Conservation (phyloP, 371 early-diverging fungal species). For the Saksenaea vasiformis region DNA sequence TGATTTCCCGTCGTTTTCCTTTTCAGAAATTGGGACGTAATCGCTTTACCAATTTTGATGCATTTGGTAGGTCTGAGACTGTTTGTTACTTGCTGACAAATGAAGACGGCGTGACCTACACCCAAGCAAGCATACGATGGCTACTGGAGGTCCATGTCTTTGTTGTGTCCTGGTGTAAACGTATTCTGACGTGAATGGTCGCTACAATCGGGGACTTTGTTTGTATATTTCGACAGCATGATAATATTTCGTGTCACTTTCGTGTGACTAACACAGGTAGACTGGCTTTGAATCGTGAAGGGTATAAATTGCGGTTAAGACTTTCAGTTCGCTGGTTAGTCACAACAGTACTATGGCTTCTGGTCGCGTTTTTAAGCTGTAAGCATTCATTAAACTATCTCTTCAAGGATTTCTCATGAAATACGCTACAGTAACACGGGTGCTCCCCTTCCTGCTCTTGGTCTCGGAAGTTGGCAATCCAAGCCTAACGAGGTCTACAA, state of each 20-base stretch:
- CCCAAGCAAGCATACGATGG: no score
- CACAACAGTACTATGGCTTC: constrained; percentile 12
- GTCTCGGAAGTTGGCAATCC: constrained; percentile 53
- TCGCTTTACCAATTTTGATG: no score
- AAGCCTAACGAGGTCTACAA: constrained; percentile 39
- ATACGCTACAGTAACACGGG: constrained; percentile 30
- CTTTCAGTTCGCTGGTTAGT: neutral
- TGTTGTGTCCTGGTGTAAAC: no score
- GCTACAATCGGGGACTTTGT: no score
- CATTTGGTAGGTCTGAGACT: no score
- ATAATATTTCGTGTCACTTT: neutral
- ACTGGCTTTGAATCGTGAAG: neutral
- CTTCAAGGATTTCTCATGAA: neutral
- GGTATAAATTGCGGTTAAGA: neutral
- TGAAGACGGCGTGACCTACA: neutral
- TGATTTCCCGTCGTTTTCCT: no score
- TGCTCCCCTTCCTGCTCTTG: constrained; percentile 28
- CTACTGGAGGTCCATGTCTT: no score
- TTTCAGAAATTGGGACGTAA: no score
- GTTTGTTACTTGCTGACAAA: neutral
- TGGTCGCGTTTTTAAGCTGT: constrained; percentile 20
- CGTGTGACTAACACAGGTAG: neutral
- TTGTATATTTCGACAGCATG: no score
- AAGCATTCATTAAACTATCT: neutral
- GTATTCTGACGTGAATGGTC: no score